A percentile compares a stretch with the other conserved stretches of the same genome.
Conservation (phyloP, 768 basidiomycete genomes). For the Ephemerocybe angulata region DNA sequence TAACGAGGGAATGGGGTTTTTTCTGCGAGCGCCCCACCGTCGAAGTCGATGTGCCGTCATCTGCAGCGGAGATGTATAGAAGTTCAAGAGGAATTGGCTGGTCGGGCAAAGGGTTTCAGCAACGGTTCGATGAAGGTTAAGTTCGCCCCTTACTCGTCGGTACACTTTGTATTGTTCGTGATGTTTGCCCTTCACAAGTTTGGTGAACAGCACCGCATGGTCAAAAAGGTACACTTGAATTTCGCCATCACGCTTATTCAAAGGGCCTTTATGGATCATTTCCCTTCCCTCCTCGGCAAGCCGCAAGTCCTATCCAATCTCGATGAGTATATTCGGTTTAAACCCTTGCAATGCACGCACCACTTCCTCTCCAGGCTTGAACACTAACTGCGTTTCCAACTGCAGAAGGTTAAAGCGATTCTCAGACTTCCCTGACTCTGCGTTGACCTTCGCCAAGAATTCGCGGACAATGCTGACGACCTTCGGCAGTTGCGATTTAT, state of each 20-base stretch:
- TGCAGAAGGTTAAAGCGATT: conserved; percentile 95
- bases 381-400: conserved; percentile 86
- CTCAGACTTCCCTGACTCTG: conserved; percentile 92
- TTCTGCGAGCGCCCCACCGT: conserved; percentile 31
- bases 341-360: conserved; percentile 41
- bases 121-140: not conserved
- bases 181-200: conserved; percentile 77
- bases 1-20: conserved; percentile 42
- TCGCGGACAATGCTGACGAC: conserved; percentile 74
- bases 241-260: conserved; percentile 91
- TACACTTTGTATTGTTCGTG: conserved; percentile 92
- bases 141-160: conserved; percentile 65
- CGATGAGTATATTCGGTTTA: not conserved
- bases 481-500: conserved; percentile 73
- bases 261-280: conserved; percentile 83
- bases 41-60: conserved; percentile 42
- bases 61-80: conserved; percentile 74
- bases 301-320: conserved; percentile 63
- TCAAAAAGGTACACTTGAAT: conserved; percentile 94
- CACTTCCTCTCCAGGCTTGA: conserved; percentile 86
- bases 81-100: conserved; percentile 97
- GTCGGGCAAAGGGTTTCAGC: conserved; percentile 1
- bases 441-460: conserved; percentile 85
- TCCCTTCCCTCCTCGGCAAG: conserved; percentile 86
- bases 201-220: conserved; percentile 93